Evolutionary conservation across 495 filamentous ascomycete species (phyloP), one percentile per base, ranked within the genome.

Genomic region (Tuber indicum): DNA sequence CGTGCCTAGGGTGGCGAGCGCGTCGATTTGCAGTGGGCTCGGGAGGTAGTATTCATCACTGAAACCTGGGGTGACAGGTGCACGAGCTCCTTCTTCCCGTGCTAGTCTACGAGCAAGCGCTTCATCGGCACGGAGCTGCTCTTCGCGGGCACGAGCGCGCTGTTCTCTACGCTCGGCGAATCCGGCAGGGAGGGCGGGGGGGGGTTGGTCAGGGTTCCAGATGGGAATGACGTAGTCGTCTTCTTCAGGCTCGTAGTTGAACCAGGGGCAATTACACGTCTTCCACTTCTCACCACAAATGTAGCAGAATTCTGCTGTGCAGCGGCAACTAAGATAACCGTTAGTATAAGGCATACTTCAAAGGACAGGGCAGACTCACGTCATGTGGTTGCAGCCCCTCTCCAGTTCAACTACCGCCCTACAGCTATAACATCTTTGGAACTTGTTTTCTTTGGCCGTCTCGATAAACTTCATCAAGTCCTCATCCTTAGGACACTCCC

Each of bases 331-430:
- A 70, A 21, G 44, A 52, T 43, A 42, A 6, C 26, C 26, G n/a
- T 81, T 44, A 80, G 79, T 58, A 66, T 32, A 41, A 32, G 26
- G 47, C 21, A 32, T 71, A 43, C 21, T 52, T 78, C 44, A 77
- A 66, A 47, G 58, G 74, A 73, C 26, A 70, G 23, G 32, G 7
- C 49, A 71, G 66, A 84, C 90, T 83, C 90, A 96, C 70, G 90
- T 93, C 90, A 94, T 94, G 81, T 94, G 93, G 84, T 93, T 93
- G 83, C 92, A 93, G 72, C 93, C 92, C 81, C 93, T 90, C 80
- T 91, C 91, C 72, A 93, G 84, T 83, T 96, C 92, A n/a, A 94
- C 91, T 84, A 91, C 88, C 26, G 89, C 87, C 74, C 87, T 89
- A 85, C 93, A 96, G 78, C 87, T 90, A 84, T 89, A 91, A 81